A percentile compares a stretch with the other conserved stretches of the same genome.
These are phyloP conservation scores for Rhododendron henanense DNA, from an alignment of 148 eudicot species.

Conservation along the genomic window DNA sequence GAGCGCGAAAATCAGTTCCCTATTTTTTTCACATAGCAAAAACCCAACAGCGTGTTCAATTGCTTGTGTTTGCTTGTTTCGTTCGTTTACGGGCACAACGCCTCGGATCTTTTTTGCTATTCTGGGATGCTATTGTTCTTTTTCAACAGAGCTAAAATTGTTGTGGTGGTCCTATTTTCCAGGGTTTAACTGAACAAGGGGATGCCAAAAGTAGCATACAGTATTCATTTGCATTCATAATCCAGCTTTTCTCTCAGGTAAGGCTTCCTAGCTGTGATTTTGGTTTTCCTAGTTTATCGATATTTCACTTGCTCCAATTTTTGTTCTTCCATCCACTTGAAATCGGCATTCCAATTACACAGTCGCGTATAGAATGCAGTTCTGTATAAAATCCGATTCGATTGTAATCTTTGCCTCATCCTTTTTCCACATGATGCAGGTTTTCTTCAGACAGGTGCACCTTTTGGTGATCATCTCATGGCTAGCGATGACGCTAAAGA, in stretches of 20 bases:
- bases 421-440: constrained; percentile 1
- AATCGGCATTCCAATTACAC: neutral
- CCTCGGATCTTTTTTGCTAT: neutral
- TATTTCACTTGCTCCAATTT: too few species aligned
- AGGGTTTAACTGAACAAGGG: neutral
- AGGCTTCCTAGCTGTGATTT: neutral
- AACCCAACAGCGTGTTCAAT: too few species aligned
- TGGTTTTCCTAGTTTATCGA: neutral
- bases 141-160: neutral
- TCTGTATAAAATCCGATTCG: neutral
- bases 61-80: neutral
- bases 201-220: neutral
- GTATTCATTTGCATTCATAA: neutral
- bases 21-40: too few species aligned
- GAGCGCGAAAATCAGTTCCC: too few species aligned
- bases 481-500: constrained; percentile 24
- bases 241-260: constrained; percentile 4
- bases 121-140: neutral
- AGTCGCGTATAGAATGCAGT: neutral
- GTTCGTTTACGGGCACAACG: neutral
- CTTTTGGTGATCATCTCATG: constrained; percentile 18
- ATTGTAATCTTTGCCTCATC: neutral
- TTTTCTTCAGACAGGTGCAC: neutral
- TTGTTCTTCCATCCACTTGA: neutral
- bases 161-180: constrained; percentile 9